phyloP scores from a whole-genome alignment of 169 alveolate species.

The Toxoplasma gondii region DNA sequence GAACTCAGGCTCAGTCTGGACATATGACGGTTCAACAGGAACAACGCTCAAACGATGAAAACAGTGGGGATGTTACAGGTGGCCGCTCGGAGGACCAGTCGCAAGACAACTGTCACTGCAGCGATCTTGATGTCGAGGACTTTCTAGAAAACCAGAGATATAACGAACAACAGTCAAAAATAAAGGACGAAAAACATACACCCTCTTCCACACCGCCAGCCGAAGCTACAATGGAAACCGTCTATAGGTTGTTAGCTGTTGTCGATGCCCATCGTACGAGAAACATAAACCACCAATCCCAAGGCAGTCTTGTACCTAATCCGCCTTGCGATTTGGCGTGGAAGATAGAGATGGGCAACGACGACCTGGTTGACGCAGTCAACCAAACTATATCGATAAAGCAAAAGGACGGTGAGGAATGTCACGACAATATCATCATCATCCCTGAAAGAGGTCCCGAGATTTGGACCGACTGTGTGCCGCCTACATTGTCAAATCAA shows the following conservation, averaged over 20 bases:
- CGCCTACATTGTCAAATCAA: background rate
- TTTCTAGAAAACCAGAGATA: background rate
- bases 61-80: background rate
- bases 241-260: background rate
- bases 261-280: background rate
- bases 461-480: background rate
- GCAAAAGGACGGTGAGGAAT: background rate
- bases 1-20: background rate
- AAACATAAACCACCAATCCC: background rate
- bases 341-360: conserved; percentile 13
- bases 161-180: background rate
- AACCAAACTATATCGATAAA: conserved; percentile 16
- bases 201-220: background rate
- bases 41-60: background rate
- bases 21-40: background rate
- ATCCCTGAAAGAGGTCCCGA: background rate
- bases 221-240: conserved; percentile 21
- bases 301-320: background rate
- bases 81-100: background rate
- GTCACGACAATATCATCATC: background rate
- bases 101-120: background rate
- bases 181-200: background rate
- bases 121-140: background rate
- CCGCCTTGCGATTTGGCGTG: background rate
- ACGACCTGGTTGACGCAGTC: conserved; percentile 9